Evolutionary conservation across 2,329 filamentous ascomycete species (phyloP).

Genomic region (Apiospora sp.): DNA sequence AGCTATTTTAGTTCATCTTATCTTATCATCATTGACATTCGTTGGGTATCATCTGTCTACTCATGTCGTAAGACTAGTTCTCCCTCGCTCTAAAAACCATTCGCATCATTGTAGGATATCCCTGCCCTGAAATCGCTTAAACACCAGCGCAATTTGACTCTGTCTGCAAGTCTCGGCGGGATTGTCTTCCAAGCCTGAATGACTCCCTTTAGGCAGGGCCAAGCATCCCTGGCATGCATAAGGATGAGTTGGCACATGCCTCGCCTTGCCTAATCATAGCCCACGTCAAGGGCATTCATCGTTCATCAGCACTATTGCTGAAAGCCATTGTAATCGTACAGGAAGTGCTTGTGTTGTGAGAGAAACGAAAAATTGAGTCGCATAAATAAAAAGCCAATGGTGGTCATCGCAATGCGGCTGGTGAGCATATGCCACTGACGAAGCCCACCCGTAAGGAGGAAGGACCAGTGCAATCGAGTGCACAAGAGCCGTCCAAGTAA

Average conservation of each 20-base stretch:
- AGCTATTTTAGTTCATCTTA: background rate
- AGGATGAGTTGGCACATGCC: conserved; percentile 10
- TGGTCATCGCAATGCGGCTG: background rate
- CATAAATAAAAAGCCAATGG: background rate
- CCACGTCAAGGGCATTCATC: background rate
- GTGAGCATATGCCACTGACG: background rate
- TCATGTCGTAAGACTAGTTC: background rate
- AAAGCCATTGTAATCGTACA: background rate
- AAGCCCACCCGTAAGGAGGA: background rate
- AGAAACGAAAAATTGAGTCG: background rate
- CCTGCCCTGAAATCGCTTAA: background rate
- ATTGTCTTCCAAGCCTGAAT: background rate
- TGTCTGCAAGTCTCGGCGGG: background rate
- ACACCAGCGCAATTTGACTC: background rate
- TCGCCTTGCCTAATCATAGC: background rate
- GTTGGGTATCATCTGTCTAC: conserved; percentile 2
- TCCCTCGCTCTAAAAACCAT: background rate
- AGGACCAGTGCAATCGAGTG: background rate
- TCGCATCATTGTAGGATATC: background rate
- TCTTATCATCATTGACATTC: background rate
- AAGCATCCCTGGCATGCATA: conserved; percentile 10
- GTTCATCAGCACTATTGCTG: background rate
- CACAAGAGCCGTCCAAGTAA: background rate
- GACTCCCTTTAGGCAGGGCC: background rate
- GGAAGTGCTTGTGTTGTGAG: background rate